These are phyloP conservation scores for Termitomyces sp. DNA, from an alignment of 768 basidiomycete genomes.

Conservation along the genomic window DNA sequence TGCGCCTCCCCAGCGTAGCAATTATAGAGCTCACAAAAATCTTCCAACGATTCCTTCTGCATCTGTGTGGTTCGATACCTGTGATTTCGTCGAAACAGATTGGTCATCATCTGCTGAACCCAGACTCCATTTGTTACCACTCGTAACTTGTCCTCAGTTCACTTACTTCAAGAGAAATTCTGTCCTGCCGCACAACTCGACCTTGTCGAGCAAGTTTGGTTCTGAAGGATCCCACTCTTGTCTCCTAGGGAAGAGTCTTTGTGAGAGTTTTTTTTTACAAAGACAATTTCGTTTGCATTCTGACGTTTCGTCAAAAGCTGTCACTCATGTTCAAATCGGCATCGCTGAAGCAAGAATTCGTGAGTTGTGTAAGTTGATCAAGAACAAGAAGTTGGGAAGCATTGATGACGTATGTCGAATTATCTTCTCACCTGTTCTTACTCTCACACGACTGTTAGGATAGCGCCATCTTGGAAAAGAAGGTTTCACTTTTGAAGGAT, in stretches of 20 bases:
- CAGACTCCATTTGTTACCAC: conserved; percentile 62
- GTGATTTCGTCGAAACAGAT: conserved; percentile 83
- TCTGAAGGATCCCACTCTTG: conserved; percentile 81
- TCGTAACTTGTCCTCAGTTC: conserved; percentile 79
- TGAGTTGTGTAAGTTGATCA: conserved; percentile 37
- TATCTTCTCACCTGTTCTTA: neutral
- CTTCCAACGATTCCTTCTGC: conserved; percentile 40
- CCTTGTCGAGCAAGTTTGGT: conserved; percentile 76
- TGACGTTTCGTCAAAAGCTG: conserved; percentile 38
- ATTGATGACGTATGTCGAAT: conserved; percentile 7
- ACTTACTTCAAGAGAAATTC: conserved; percentile 72
- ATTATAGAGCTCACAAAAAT: conserved; percentile 44
- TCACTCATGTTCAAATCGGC: conserved; percentile 60
- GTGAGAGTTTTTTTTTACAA: conserved; percentile 38
- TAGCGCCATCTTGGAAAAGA: conserved; percentile 32
- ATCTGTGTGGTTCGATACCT: conserved; percentile 69
- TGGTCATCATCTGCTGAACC: conserved; percentile 56
- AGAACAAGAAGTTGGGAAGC: conserved; percentile 9
- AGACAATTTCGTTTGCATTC: neutral
- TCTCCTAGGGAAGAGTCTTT: conserved; percentile 66
- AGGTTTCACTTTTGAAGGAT: conserved; percentile 56
- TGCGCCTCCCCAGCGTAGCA: conserved; percentile 41
- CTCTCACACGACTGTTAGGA: conserved; percentile 5
- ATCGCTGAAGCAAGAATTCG: conserved; percentile 54
- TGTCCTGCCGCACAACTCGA: conserved; percentile 34